These are phyloP conservation scores for Diutina siamensis DNA, from an alignment of 1,139 yeast genomes.

Conservation along the genomic window DNA sequence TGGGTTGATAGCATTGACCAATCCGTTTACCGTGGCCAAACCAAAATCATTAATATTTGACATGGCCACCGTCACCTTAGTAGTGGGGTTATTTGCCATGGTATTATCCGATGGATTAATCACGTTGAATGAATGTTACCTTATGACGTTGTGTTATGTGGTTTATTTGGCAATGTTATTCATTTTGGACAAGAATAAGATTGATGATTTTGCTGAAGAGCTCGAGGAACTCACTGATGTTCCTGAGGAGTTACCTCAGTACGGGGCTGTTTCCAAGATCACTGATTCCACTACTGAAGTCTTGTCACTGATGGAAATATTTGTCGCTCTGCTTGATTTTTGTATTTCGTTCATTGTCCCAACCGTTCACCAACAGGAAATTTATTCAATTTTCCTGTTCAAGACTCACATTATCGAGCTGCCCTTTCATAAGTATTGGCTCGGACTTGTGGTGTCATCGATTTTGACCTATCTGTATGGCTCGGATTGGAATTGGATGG, in stretches of 20 bases:
- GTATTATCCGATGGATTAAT: slow-evolving; percentile 1
- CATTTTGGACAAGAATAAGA: not conserved
- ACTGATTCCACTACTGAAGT: no score
- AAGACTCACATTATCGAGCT: not conserved
- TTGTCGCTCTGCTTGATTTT: slow-evolving; percentile 1
- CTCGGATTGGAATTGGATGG: not conserved
- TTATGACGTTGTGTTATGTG: not conserved
- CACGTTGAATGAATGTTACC: not conserved
- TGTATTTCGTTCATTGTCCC: not conserved
- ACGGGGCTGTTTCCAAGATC: not conserved
- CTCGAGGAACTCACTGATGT: not conserved
- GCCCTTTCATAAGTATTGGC: not conserved
- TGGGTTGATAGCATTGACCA: slow-evolving; percentile 22
- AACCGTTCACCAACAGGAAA: not conserved
- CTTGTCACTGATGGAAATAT: not conserved
- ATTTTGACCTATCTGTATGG: not conserved
- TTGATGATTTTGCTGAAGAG: not conserved
- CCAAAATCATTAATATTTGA: slow-evolving; percentile 18
- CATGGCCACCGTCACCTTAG: slow-evolving; percentile 20
- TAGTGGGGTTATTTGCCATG: not conserved
- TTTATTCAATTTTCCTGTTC: not conserved
- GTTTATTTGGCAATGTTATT: not conserved
- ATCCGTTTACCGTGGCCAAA: slow-evolving; percentile 16
- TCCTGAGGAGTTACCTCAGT: not conserved
- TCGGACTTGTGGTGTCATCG: not conserved